A percentile compares a stretch with the other conserved stretches of the same genome.
These are phyloP conservation scores for Sophora flavescens DNA, from an alignment of 306 rosid species.

Conservation along the genomic window DNA sequence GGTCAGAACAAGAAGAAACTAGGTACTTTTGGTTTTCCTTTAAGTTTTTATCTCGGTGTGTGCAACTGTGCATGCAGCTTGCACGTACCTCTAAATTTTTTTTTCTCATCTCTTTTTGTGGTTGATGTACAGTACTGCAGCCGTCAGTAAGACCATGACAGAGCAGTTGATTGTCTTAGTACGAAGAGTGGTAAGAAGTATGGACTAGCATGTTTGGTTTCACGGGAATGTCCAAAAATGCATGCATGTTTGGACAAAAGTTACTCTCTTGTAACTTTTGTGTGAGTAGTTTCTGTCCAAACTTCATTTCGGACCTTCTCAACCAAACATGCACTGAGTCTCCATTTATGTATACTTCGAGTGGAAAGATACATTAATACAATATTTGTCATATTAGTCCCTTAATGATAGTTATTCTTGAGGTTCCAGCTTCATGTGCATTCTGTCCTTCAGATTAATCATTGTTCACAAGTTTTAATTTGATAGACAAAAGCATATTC, in stretches of 20 bases:
- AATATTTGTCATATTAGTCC: no score
- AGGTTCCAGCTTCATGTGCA: no score
- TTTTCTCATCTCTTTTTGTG: not conserved
- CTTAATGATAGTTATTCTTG: no score
- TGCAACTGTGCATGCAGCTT: constrained; percentile 41
- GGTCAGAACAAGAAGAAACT: not conserved
- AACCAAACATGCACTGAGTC: not conserved
- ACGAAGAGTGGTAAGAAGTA: constrained; percentile 45
- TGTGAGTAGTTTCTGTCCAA: no score
- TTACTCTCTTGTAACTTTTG: no score
- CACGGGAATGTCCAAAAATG: no score
- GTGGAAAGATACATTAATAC: no score
- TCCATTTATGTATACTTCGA: not conserved
- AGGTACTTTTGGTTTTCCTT: not conserved
- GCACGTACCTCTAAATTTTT: constrained; percentile 6
- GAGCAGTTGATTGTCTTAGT: constrained; percentile 24
- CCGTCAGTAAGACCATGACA: not conserved
- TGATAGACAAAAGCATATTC: no score
- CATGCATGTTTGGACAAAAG: no score
- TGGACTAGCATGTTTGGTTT: not conserved
- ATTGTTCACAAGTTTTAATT: no score
- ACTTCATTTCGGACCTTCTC: no score
- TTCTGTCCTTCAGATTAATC: no score
- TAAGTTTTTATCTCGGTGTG: not conserved
- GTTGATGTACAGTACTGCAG: constrained; percentile 39